Evolutionary conservation across 1,284 basidiomycete species (phyloP), one percentile per base, ranked within the genome.

Genomic region (Earliella scabrosa): DNA sequence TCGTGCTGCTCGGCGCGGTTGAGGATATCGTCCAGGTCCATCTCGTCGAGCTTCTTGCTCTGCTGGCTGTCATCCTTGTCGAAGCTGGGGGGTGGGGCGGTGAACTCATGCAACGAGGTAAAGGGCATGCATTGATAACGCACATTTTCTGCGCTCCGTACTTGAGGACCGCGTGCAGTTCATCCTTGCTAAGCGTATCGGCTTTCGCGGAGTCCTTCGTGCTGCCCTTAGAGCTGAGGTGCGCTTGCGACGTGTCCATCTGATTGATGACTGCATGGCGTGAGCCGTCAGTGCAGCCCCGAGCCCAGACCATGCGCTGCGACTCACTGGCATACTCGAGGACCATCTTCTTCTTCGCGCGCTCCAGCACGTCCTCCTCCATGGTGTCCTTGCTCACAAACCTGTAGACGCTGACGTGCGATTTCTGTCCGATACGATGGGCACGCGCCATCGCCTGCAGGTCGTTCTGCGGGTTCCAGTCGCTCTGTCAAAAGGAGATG

Each of bases 291-390:
- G 52, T 45, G n/a, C 36, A 63, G 54, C 1, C 21, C 6, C 8
- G 2, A 11, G 21, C 61, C 62, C 52, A 45, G 56, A 27, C 54
- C 20, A 18, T 18, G 20, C 45, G 54, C 53, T 11, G 34, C 39
- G 52, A 88, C 93, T 73, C 72, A 96, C 94, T 98, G 49, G 97
- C 97, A 79, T 99, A 98, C 75, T 99, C 97, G 64, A 99, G 80
- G 52, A 99, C 95, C 97, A 99, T 99, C 81, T 99, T 99, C 78
- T 96, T 92, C 83, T 97, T 97, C 18, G 97, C 97, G 40, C 96
- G 86, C 76, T 99, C 97, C 38, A 99, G 83, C 23, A 99, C 93
- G 68, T 99, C 97, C 75, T 99, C 97, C 74, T 99, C 97, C 82
- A 99, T 96, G 14, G 97, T 99, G 70, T 98, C 97, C 77, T 99